Evolutionary conservation across 192 early-diverging fungal genomes (phyloP), one percentile per base, ranked within the genome.

Genomic region (Backusella sp.): DNA sequence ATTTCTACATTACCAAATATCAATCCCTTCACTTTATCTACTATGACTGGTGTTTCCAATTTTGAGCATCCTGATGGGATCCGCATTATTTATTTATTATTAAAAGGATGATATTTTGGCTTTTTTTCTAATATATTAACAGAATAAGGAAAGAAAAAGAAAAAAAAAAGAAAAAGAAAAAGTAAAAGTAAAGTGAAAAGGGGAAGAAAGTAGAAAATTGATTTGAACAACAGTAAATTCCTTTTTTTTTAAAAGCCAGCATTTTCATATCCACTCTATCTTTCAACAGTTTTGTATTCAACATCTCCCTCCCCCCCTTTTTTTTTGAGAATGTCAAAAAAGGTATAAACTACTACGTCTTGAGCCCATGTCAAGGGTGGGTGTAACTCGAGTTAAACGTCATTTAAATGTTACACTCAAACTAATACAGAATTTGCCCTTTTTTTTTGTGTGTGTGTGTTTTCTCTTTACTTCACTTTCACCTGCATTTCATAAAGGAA

Each of bases 51-150:
- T 66, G 49, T 73, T 42, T 70, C 75, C 11, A 77, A 65, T 65
- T 72, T 83, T 5, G 81, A 81, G 30, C 80, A 81, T 15, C 80
- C 80, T 37, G 80, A 81, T n/a, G 80, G 80, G 36, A 81, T 76
- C 30, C 76, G 39, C 77, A 79, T 79, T n/a, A 32, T 78, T 21
- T 37, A 44, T 66, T 15, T 42, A 46, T 15, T 42, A 46, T 67
- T 11, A 36, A 66, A 26, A 66, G 21, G 23, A 53, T 23, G 17
- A 17, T 14, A 69, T 26, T 62, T 62, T 70, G 4, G 11, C 1
- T n/a, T 28, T 62, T 12, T 62, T 28, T 14, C 6, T 4, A n/a
- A 28, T 62, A 11, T 26, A 23, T 56, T 7, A 49, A 49, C 46
- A n/a, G 46, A n/a, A 49, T n/a, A 70, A 49, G 19, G 14, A 14